Evolutionary conservation across 208 protist species (phyloP).

Genomic region (Crithidia sp.): DNA sequence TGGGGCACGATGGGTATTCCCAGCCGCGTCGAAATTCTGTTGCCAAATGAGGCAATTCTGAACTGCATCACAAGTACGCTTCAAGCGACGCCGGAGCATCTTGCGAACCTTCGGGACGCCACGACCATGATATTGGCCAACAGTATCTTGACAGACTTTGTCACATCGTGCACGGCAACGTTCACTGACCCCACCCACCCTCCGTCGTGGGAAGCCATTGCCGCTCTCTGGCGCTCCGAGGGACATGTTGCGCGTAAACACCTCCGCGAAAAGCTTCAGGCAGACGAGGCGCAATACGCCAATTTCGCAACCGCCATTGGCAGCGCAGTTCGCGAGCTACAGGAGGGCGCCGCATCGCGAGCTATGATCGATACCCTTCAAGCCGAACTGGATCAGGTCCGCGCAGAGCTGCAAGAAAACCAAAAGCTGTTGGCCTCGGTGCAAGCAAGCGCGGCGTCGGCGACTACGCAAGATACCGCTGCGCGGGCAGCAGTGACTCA

Average conservation of each 20-base stretch:
- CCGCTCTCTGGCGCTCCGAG: neutral
- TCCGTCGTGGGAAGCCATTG: neutral
- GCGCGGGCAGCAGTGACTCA: neutral
- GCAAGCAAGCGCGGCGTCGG: neutral
- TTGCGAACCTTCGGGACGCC: neutral
- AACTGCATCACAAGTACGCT: neutral
- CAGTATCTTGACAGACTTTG: neutral
- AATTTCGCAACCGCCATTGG: neutral
- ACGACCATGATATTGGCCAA: neutral
- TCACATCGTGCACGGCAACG: neutral
- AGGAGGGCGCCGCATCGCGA: neutral
- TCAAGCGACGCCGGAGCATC: neutral
- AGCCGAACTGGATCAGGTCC: neutral
- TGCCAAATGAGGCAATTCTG: neutral
- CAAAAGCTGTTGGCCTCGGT: neutral
- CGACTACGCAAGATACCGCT: neutral
- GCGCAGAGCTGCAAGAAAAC: neutral
- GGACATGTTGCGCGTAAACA: neutral
- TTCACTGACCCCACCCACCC: neutral
- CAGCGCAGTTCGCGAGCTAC: neutral
- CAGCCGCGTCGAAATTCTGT: neutral
- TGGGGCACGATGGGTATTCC: neutral
- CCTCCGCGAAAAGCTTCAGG: neutral
- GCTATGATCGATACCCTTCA: neutral
- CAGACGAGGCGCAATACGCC: neutral